These are phyloP conservation scores for Alisma plantagoaquatica DNA, from an alignment of 106 monocot genomes.

Conservation along the genomic window DNA sequence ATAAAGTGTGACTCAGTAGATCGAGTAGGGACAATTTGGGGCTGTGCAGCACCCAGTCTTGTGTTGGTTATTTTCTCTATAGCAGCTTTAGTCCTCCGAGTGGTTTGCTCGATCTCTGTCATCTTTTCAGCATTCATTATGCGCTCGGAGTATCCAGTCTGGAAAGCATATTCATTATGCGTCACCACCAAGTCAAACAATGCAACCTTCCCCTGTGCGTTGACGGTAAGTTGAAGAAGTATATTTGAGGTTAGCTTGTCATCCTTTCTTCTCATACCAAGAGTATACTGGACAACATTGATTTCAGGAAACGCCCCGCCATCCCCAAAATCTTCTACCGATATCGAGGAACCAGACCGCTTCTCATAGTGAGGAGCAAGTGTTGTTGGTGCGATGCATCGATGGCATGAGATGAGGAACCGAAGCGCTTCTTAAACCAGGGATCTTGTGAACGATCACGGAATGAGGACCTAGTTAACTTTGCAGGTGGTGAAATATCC, in stretches of 20 bases:
- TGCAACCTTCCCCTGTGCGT: constrained; percentile 79
- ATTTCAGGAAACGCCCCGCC: constrained; percentile 99
- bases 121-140: constrained; percentile 42
- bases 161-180: constrained; percentile 80
- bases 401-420: constrained; percentile 18
- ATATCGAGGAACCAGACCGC: constrained; percentile 70
- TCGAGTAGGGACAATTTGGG: constrained; percentile 82
- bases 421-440: constrained; percentile 90
- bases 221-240: constrained; percentile 78
- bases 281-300: constrained; percentile 87
- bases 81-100: constrained; percentile 62
- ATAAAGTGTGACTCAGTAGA: constrained; percentile 79
- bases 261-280: constrained; percentile 82
- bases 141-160: constrained; percentile 89
- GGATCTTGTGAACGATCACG: constrained; percentile 82
- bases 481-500: constrained; percentile 66
- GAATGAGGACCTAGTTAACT: constrained; percentile 37
- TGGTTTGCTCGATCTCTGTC: constrained; percentile 90
- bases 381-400: constrained; percentile 19
- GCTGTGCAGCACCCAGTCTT: constrained; percentile 83
- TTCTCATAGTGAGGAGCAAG: constrained; percentile 74
- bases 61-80: constrained; percentile 93
- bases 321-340: constrained; percentile 91
- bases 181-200: constrained; percentile 75
- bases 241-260: constrained; percentile 81